Conservation (phyloP, 2,329 filamentous ascomycete species). For the Tolypocladium sp. region DNA sequence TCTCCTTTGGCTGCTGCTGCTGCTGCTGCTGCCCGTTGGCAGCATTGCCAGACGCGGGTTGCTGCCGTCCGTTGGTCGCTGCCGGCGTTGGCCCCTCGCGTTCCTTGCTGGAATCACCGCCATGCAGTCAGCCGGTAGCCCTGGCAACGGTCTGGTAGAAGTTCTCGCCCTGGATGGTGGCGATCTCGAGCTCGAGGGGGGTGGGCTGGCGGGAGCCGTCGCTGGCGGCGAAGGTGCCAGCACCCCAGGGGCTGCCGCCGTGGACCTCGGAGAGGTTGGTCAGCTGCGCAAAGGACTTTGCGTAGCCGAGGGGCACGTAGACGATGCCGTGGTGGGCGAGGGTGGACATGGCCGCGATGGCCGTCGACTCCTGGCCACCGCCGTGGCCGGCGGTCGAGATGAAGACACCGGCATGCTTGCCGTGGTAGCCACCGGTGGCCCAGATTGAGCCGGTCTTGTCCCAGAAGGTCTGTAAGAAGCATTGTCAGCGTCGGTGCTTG, state of each 20-base stretch:
- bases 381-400: slow-evolving; percentile 75
- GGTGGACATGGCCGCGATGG: slow-evolving; percentile 72
- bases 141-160: slow-evolving; percentile 76
- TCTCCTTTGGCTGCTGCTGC: slow-evolving; percentile 17
- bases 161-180: slow-evolving; percentile 70
- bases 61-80: slow-evolving; percentile 11
- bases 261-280: slow-evolving; percentile 69
- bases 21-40: slow-evolving; percentile 5
- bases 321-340: slow-evolving; percentile 89
- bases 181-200: slow-evolving; percentile 67
- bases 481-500: slow-evolving; percentile 1
- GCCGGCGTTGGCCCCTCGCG: slow-evolving; percentile 15
- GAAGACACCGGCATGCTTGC: slow-evolving; percentile 90
- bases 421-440: slow-evolving; percentile 65
- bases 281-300: slow-evolving; percentile 63
- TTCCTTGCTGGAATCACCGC: slow-evolving; percentile 24
- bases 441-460: slow-evolving; percentile 84
- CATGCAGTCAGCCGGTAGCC: slow-evolving; percentile 72
- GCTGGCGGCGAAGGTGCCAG: slow-evolving; percentile 72
- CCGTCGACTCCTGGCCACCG: slow-evolving; percentile 89
- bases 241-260: slow-evolving; percentile 87
- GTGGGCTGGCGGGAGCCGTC: slow-evolving; percentile 82
- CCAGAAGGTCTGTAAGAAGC: slow-evolving; percentile 54
- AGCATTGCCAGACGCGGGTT: slow-evolving; percentile 3
- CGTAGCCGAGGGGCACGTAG: slow-evolving; percentile 93